phyloP scores from a whole-genome alignment of 2,329 filamentous ascomycete species.

The Drechslerella dactyloides region DNA sequence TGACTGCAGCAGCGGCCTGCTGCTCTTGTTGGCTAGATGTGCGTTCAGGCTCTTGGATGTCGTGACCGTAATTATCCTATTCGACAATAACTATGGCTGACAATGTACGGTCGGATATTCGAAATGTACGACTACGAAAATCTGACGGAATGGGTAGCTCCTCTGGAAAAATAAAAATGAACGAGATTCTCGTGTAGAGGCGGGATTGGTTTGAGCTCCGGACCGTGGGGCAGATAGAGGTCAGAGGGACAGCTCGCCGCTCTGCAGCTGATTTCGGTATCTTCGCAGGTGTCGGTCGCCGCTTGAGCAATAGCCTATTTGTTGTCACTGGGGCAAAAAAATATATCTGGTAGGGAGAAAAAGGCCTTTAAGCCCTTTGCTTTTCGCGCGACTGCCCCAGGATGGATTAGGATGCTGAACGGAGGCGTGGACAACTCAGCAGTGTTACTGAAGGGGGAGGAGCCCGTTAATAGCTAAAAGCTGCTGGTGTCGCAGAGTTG shows the following conservation, averaged over 20 bases:
- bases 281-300: slow-evolving; percentile 15
- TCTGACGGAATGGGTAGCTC: slow-evolving; percentile 38
- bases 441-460: slow-evolving; percentile 30
- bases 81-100: slow-evolving; percentile 46
- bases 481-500: slow-evolving; percentile 32
- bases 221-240: slow-evolving; percentile 41
- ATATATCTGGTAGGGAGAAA: background rate
- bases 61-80: slow-evolving; percentile 51
- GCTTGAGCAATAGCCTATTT: slow-evolving; percentile 31
- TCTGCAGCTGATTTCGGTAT: slow-evolving; percentile 21
- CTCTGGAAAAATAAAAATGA: slow-evolving; percentile 5
- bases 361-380: slow-evolving; percentile 19
- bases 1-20: slow-evolving; percentile 43
- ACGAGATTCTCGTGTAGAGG: slow-evolving; percentile 44
- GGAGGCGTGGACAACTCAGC: slow-evolving; percentile 47
- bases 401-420: slow-evolving; percentile 32
- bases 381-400: slow-evolving; percentile 34
- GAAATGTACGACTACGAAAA: slow-evolving; percentile 34
- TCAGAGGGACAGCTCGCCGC: slow-evolving; percentile 18
- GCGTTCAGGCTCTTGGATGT: slow-evolving; percentile 34
- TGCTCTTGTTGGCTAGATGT: slow-evolving; percentile 40
- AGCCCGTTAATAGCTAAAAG: slow-evolving; percentile 45
- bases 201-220: slow-evolving; percentile 45
- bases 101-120: slow-evolving; percentile 37
- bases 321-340: slow-evolving; percentile 39